Percentiles rank a stretch among this genome's conserved stretches.
phyloP scores from a whole-genome alignment of 257 asterid species.

The Nicotiana knightiana region DNA sequence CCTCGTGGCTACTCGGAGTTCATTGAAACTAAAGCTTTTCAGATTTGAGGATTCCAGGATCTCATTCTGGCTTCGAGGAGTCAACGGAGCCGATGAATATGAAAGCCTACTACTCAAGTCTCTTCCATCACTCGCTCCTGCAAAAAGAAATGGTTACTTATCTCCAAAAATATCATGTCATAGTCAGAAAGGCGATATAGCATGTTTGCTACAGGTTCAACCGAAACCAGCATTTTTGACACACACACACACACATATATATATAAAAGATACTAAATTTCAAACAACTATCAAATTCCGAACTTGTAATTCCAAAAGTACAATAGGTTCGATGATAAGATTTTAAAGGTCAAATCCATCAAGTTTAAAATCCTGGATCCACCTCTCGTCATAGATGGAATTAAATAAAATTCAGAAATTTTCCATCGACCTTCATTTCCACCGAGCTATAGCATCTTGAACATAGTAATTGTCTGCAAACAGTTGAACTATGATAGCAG shows the following conservation, averaged over 20 bases:
- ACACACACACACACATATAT: too few relatives aligned
- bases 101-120: conserved; percentile 41
- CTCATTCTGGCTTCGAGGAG: conserved; percentile 55
- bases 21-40: conserved; percentile 48
- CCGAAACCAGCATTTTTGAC: too few relatives aligned
- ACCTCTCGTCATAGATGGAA: neutral
- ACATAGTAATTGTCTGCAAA: neutral
- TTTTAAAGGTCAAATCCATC: too few relatives aligned
- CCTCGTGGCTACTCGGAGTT: conserved; percentile 71
- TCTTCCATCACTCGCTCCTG: conserved; percentile 23
- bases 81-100: conserved; percentile 42
- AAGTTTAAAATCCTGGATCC: too few relatives aligned
- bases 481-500: neutral
- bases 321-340: too few relatives aligned
- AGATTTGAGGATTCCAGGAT: conserved; percentile 54
- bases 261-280: too few relatives aligned
- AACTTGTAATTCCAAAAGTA: too few relatives aligned
- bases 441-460: neutral
- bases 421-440: too few relatives aligned
- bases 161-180: too few relatives aligned
- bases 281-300: too few relatives aligned
- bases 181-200: too few relatives aligned
- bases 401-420: neutral
- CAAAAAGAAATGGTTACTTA: neutral
- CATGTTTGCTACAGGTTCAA: too few relatives aligned